Evolutionary conservation across 352 stramenopile species (phyloP).

Genomic region (Achlya hypogyna): DNA sequence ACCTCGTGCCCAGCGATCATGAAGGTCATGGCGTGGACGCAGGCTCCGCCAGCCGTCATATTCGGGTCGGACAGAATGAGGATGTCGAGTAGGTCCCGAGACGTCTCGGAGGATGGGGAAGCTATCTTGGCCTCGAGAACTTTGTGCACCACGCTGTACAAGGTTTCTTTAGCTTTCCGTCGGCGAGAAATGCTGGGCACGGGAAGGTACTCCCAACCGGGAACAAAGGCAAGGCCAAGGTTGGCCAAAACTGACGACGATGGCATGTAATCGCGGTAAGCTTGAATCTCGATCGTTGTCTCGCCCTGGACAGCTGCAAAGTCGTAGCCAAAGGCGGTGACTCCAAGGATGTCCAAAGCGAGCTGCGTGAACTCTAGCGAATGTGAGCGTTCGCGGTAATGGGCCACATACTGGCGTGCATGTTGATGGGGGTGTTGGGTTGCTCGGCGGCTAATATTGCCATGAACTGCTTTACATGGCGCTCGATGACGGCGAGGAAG

Average conservation of each 20-base stretch:
- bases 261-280: not conserved
- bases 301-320: not conserved
- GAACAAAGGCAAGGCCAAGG: no score
- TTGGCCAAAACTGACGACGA: not conserved
- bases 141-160: no score
- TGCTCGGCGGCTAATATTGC: no score
- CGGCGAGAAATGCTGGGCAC: no score
- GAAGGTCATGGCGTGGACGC: constrained; percentile 22
- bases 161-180: no score
- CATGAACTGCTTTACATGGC: not conserved
- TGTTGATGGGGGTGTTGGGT: not conserved
- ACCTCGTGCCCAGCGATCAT: constrained; percentile 21
- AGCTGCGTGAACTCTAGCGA: not conserved
- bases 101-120: no score
- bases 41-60: not conserved
- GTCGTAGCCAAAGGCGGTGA: constrained; percentile 13
- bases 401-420: not conserved
- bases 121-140: no score
- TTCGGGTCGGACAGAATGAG: not conserved
- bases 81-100: not conserved
- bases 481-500: constrained; percentile 3
- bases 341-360: constrained; percentile 5
- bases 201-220: no score
- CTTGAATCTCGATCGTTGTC: not conserved
- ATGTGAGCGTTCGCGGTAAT: not conserved